These are phyloP conservation scores for Aureobasidium sp. DNA, from an alignment of 2,329 filamentous ascomycete genomes.

Conservation along the genomic window DNA sequence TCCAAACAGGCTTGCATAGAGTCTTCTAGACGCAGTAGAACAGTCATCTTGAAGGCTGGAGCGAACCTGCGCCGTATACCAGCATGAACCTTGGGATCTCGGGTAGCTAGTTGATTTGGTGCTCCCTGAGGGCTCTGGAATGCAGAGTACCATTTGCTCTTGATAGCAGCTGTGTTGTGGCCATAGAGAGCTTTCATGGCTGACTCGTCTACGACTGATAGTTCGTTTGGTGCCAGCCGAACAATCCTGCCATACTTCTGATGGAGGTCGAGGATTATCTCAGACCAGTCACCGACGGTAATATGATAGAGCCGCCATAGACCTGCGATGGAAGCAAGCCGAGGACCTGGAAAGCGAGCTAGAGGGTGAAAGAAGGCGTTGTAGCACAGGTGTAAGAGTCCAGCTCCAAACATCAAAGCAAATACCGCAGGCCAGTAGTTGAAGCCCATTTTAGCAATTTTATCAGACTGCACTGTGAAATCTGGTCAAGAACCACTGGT, in stretches of 20 bases:
- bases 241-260: constrained; percentile 30
- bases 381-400: not conserved
- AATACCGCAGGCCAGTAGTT: not conserved
- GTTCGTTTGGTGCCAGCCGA: constrained; percentile 30
- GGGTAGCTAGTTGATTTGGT: not conserved
- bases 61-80: not conserved
- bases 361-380: constrained; percentile 10
- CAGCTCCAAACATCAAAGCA: not conserved
- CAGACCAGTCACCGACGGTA: not conserved
- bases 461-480: not conserved
- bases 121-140: not conserved
- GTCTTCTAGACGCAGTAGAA: constrained; percentile 30
- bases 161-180: constrained; percentile 29
- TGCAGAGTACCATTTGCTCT: constrained; percentile 5
- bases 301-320: constrained; percentile 6
- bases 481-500: not conserved
- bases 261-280: constrained; percentile 29
- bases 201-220: constrained; percentile 26
- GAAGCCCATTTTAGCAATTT: not conserved
- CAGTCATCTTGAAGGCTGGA: constrained; percentile 35
- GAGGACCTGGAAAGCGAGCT: constrained; percentile 7
- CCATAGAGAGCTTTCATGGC: constrained; percentile 23
- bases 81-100: not conserved
- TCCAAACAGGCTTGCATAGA: constrained; percentile 26
- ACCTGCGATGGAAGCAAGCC: not conserved